Evolutionary conservation across 1,284 basidiomycete species (phyloP).

Genomic region (Irpex lacteus): DNA sequence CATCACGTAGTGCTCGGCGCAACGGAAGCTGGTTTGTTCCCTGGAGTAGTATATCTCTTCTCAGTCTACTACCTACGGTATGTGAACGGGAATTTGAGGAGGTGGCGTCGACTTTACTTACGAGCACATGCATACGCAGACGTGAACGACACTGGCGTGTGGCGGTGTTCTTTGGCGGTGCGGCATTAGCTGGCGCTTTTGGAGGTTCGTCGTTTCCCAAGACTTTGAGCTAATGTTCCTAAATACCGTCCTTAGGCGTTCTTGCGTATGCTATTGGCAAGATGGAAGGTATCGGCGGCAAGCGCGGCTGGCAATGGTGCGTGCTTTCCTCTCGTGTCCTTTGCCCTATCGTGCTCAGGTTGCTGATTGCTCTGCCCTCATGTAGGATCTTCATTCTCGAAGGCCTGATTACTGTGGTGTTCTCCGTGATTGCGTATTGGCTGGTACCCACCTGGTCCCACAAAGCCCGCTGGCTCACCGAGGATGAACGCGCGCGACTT

Average conservation of each 20-base stretch:
- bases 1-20: conserved; percentile 41
- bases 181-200: conserved; percentile 56
- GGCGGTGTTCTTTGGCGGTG: conserved; percentile 51
- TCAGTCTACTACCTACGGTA: conserved; percentile 31
- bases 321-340: not conserved
- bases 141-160: conserved; percentile 18
- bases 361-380: not conserved
- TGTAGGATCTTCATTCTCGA: conserved; percentile 57
- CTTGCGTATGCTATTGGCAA: conserved; percentile 55
- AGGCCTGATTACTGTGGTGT: conserved; percentile 37
- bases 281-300: conserved; percentile 46
- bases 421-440: conserved; percentile 50
- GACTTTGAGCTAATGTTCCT: no score
- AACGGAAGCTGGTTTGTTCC: conserved; percentile 45
- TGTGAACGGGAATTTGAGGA: conserved; percentile 34
- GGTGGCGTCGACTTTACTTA: conserved; percentile 40
- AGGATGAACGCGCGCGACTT: conserved; percentile 29
- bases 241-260: conserved; percentile 28
- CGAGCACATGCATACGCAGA: conserved; percentile 27
- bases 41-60: conserved; percentile 48
- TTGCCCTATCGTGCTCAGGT: not conserved
- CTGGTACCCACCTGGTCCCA: conserved; percentile 53
- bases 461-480: conserved; percentile 29
- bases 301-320: conserved; percentile 45
- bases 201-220: conserved; percentile 34